phyloP scores from a whole-genome alignment of 2,329 filamentous ascomycete species.

The Paecilomyces niveus region DNA sequence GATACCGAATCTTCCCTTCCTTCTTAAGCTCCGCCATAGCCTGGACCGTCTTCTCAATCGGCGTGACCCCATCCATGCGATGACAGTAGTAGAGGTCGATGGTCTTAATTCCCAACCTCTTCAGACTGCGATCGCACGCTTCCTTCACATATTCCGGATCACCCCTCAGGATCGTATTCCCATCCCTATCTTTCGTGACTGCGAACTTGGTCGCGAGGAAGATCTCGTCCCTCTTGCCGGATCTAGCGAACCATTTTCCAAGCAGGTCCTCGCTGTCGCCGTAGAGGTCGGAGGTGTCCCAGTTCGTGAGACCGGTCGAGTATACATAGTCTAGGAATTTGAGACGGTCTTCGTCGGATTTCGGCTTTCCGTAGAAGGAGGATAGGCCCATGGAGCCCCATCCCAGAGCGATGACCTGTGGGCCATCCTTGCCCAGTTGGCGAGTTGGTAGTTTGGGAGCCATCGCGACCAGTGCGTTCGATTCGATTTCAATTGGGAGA shows the following conservation, averaged over 20 bases:
- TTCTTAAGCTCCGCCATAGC: constrained; percentile 37
- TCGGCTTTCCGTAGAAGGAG: constrained; percentile 40
- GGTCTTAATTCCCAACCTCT: constrained; percentile 20
- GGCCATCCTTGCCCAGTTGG: constrained; percentile 21
- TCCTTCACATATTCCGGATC: constrained; percentile 23
- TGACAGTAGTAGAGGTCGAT: constrained; percentile 44
- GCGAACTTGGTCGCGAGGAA: constrained; percentile 20
- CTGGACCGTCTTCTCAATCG: constrained; percentile 28
- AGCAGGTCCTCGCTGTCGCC: constrained; percentile 21
- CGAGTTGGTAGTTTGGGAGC: neutral
- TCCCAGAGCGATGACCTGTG: constrained; percentile 20
- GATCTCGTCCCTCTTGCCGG: constrained; percentile 16
- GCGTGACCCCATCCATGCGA: constrained; percentile 29
- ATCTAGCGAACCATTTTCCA: constrained; percentile 17
- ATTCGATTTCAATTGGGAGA: neutral
- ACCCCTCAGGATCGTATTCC: constrained; percentile 8
- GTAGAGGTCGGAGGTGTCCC: constrained; percentile 20
- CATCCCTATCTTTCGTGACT: constrained; percentile 10
- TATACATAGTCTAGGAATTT: constrained; percentile 27
- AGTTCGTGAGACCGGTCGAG: constrained; percentile 14
- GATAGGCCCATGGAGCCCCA: constrained; percentile 19
- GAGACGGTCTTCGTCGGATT: constrained; percentile 43
- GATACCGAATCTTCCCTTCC: constrained; percentile 43
- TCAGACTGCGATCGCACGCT: constrained; percentile 20
- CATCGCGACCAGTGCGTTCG: neutral